These are phyloP conservation scores for Populus trichocarpa DNA, from an alignment of 441 rosid genomes.

Conservation along the genomic window DNA sequence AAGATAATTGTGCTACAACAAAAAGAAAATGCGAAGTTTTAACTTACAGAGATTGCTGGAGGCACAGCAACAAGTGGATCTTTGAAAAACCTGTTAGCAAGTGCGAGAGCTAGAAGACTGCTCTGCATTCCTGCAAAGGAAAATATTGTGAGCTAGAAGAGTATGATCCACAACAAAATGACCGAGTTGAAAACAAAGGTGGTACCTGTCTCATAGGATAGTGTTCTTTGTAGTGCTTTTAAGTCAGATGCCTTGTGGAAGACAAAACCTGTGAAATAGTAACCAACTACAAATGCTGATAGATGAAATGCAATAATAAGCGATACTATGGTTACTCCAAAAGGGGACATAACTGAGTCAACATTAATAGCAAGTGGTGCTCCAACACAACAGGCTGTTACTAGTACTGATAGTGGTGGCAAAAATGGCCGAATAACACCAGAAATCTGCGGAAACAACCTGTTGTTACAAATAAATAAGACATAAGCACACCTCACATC, in stretches of 20 bases:
- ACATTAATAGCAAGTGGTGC: constrained; percentile 92
- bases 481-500: not conserved
- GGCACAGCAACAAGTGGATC: constrained; percentile 96
- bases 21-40: not conserved
- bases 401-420: constrained; percentile 78
- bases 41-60: constrained; percentile 86
- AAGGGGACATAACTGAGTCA: constrained; percentile 70
- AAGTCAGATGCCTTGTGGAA: constrained; percentile 53
- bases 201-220: constrained; percentile 86
- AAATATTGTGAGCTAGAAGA: constrained; percentile 7
- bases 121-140: constrained; percentile 76
- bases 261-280: constrained; percentile 55
- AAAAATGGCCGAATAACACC: constrained; percentile 63
- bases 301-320: constrained; percentile 67
- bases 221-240: constrained; percentile 79
- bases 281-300: constrained; percentile 73
- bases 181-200: not conserved
- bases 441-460: constrained; percentile 73
- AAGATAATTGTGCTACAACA: not conserved
- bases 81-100: constrained; percentile 80
- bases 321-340: constrained; percentile 51
- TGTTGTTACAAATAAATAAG: constrained; percentile 27
- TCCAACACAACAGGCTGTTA: constrained; percentile 88
- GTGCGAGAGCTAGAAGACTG: constrained; percentile 87
- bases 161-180: not conserved